Evolutionary conservation across 352 stramenopile genomes (phyloP), one percentile per base, ranked within the genome.

Genomic region (Phytophthora agathidicida): DNA sequence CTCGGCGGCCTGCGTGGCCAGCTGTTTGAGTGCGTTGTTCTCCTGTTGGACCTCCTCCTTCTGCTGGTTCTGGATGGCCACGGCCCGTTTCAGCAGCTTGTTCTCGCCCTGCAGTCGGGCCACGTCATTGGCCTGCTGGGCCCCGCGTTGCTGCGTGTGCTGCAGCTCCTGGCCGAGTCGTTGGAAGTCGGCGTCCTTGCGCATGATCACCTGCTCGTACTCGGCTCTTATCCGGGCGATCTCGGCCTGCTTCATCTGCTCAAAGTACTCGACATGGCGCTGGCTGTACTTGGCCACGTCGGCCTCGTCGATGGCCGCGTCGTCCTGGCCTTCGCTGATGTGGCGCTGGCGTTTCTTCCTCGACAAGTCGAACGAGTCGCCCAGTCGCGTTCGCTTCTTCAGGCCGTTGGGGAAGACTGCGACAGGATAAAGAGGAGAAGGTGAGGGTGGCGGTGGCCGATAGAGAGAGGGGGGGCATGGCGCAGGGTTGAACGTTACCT

Each of bases 31-130:
- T 54, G 88, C 56, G 14, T 61, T 41, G 68, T 93, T 94, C 52
- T 96, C 86, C 13, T 85, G 69, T 60, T 79, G 57, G 9, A 77
- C 82, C 49, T 94, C 86, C 23, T 93, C 84, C 55, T 96, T 96
- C 59, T 94, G 86, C 66, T 94, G 83, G 66, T 80, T 94, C 60
- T 96, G 86, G 70, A 96, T 96, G 41, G 68, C 79, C 48, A 96
- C 85, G 17, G 86, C 86, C 30, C 86, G 84, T 62, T 93, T 92
- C 22, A 96, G 68, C 41, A 96, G 64, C 66, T 83, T 86, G 73
- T 93, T 96, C 60, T 96, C 86, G n/a, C 71, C 65, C 41, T 86
- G 65, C n/a, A 94, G 65, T 22, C 86, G 75, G 52, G 85, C 76
- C 14, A 71, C 7, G 2, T 93, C 84, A 31, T 71, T 75, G n/a